These are phyloP conservation scores for Umbilicus rupestris DNA, from an alignment of 164 flowering plant genomes.

Conservation along the genomic window DNA sequence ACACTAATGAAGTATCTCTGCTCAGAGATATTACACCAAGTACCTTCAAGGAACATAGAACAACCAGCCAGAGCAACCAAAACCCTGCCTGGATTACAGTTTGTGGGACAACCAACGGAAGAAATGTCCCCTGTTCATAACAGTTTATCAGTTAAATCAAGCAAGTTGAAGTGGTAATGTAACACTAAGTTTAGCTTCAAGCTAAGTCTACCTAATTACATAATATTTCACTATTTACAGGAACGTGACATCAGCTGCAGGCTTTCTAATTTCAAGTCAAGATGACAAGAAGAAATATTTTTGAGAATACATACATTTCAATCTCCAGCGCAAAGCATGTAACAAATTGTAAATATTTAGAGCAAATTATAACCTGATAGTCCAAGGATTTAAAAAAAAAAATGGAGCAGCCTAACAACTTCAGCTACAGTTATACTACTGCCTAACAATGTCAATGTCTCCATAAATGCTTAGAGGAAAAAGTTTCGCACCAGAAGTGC, in stretches of 20 bases:
- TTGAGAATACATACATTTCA: not conserved
- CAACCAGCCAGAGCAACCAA: constrained; percentile 80
- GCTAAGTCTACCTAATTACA: not conserved
- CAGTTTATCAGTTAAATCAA: constrained; percentile 4
- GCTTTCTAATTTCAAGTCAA: not conserved
- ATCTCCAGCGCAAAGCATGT: not conserved
- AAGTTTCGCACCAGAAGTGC: too few relatives aligned
- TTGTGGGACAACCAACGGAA: constrained; percentile 77
- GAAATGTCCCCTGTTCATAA: constrained; percentile 65
- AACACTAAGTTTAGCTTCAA: too few relatives aligned
- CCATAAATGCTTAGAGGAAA: too few relatives aligned
- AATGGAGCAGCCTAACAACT: not conserved
- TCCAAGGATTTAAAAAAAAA: not conserved
- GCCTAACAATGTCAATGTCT: not conserved
- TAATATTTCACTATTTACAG: not conserved
- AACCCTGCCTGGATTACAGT: constrained; percentile 58
- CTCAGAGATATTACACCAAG: not conserved
- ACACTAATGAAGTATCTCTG: not conserved
- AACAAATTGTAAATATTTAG: not conserved
- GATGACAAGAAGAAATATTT: not conserved
- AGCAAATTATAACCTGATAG: not conserved
- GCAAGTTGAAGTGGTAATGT: too few relatives aligned
- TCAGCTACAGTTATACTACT: not conserved
- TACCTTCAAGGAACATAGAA: constrained; percentile 86
- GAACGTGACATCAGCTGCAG: not conserved